Base-by-base conservation (phyloP, 495 filamentous ascomycete genomes). In the Cryomyces antarcticus region DNA sequence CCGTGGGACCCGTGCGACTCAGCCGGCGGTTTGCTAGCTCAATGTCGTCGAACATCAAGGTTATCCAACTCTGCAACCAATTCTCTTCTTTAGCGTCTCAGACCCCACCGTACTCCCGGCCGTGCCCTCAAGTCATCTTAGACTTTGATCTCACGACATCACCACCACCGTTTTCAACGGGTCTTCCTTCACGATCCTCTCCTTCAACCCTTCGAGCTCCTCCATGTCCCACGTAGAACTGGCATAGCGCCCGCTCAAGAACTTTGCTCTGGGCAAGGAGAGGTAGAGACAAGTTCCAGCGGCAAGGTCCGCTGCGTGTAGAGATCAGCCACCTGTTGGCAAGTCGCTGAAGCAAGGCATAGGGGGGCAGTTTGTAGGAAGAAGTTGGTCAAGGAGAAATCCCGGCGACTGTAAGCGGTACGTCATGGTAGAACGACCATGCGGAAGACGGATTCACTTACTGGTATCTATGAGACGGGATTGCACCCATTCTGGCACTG, bases 171-270 rank as follows among this genome's bases (percentile, higher is more conserved):
- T 33, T 38, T 44, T 46, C 28, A 52, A 31, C 43, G 50, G 29
- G 38, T 50, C 47, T 9, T 41, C 33, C 38, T 43, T 28, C 33
- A 44, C 37, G 41, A 52, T 49, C 43, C 43, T 31, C 5, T 46
- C 39, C 37, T 37, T 38, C 42, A 41, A 45, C 41, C 10, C 36
- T 34, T 42, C 17, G 5, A 52, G 30, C 39, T 52, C 46, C 31
- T 38, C 17, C 41, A 46, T 45, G 37, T 49, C 47, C 48, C 50
- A 49, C 2, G 39, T 44, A 6, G 30, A 50, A 34, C n/a, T 29
- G 4, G 50, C 38, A 43, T 41, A 53, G 13, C 50, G 33, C 5
- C 52, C 52, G 3, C 30, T 29, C 35, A 49, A 43, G 33, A 35
- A 35, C 7, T 12, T 12, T 12, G 33, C 33, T 12, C 33, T 7